These are phyloP conservation scores for Yamadazyma laniorum DNA, from an alignment of 805 yeast species.

Conservation along the genomic window DNA sequence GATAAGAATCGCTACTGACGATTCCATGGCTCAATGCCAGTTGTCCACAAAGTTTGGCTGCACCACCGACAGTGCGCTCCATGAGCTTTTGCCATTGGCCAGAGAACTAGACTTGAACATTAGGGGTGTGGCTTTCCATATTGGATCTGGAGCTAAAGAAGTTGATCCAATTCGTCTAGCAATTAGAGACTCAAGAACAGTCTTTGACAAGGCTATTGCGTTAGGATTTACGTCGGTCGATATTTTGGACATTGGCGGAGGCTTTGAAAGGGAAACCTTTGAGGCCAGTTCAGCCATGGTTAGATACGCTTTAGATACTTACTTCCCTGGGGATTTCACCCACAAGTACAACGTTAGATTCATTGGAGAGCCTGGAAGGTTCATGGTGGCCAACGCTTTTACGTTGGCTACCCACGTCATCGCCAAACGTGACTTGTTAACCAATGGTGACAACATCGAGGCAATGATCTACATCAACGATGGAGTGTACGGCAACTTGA, in stretches of 20 bases:
- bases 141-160: slow-evolving; percentile 90
- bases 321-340: slow-evolving; percentile 50
- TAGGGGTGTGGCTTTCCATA: slow-evolving; percentile 90
- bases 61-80: slow-evolving; percentile 49
- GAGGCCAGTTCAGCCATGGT: slow-evolving; percentile 57
- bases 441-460: slow-evolving; percentile 41
- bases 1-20: slow-evolving; percentile 86
- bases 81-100: slow-evolving; percentile 59
- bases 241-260: slow-evolving; percentile 89
- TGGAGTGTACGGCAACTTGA: slow-evolving; percentile 94
- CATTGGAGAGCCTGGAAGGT: slow-evolving; percentile 95
- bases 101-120: slow-evolving; percentile 59
- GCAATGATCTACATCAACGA: slow-evolving; percentile 88
- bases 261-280: slow-evolving; percentile 69
- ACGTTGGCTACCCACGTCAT: slow-evolving; percentile 81
- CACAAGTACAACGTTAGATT: slow-evolving; percentile 37
- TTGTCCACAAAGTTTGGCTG: slow-evolving; percentile 90
- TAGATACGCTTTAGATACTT: slow-evolving; percentile 49
- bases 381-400: slow-evolving; percentile 80
- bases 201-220: slow-evolving; percentile 59
- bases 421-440: slow-evolving; percentile 59
- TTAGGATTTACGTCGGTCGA: slow-evolving; percentile 37
- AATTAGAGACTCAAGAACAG: slow-evolving; percentile 61
- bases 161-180: slow-evolving; percentile 66
- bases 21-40: slow-evolving; percentile 80